These are phyloP conservation scores for Fagopyrum tataricum DNA, from an alignment of 148 eudicot genomes.

Conservation along the genomic window DNA sequence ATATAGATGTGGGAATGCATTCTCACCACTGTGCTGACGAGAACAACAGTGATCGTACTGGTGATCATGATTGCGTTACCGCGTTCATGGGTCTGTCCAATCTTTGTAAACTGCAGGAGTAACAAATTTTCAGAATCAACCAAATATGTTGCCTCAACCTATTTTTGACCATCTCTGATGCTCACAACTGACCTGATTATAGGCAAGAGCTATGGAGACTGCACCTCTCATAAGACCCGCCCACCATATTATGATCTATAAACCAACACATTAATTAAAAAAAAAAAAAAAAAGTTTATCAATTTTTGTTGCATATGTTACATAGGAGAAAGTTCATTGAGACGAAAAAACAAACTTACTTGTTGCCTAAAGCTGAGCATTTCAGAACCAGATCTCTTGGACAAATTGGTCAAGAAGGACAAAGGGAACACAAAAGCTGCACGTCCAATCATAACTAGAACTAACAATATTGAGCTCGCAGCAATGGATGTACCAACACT, in stretches of 20 bases:
- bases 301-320: not conserved
- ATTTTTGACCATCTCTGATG: too few relatives aligned
- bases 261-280: not conserved
- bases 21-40: constrained; percentile 64
- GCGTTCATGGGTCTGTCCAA: constrained; percentile 53
- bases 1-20: not conserved
- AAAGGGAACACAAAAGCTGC: constrained; percentile 86
- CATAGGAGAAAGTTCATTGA: not conserved
- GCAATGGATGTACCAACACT: constrained; percentile 75
- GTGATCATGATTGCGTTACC: constrained; percentile 83
- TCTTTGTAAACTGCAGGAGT: constrained; percentile 57
- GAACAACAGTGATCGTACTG: constrained; percentile 68
- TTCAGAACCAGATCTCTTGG: constrained; percentile 39
- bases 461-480: constrained; percentile 61
- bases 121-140: not conserved
- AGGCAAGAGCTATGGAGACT: constrained; percentile 95
- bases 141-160: too few relatives aligned
- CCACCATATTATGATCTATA: constrained; percentile 88
- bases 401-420: constrained; percentile 57
- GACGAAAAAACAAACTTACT: constrained; percentile 25
- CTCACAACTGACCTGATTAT: constrained; percentile 61
- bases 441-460: constrained; percentile 73
- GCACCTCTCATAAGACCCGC: constrained; percentile 99
- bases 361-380: constrained; percentile 57
- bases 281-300: not conserved